phyloP scores from a whole-genome alignment of 352 stramenopile species.

The Phytophthora aleatoria region DNA sequence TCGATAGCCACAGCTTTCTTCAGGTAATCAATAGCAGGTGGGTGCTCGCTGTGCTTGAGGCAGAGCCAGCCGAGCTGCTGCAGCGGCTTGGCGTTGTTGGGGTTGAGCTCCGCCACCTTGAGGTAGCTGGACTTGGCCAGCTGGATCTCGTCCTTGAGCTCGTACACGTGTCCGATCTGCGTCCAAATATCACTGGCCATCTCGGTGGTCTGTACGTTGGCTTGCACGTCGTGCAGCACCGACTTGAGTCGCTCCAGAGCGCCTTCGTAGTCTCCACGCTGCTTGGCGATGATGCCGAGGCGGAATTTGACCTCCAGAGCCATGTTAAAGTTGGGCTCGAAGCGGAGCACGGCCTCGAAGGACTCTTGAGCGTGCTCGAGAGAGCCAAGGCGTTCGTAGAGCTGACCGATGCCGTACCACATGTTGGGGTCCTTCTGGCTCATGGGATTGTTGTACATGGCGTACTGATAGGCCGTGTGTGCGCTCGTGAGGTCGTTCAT shows the following conservation, averaged over 20 bases:
- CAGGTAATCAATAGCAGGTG: constrained; percentile 82
- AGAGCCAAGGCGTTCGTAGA: constrained; percentile 85
- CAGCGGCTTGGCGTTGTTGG: constrained; percentile 82
- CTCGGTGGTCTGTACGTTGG: constrained; percentile 81
- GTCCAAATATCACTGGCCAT: constrained; percentile 90
- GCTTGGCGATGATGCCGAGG: constrained; percentile 86
- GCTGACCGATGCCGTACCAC: constrained; percentile 88
- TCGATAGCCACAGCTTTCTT: constrained; percentile 86
- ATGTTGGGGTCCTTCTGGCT: constrained; percentile 88
- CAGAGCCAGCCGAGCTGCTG: constrained; percentile 88
- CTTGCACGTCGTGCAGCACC: constrained; percentile 79
- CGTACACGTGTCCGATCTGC: constrained; percentile 88
- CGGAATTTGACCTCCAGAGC: constrained; percentile 88
- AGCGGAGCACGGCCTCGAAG: constrained; percentile 84
- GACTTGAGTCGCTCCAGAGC: constrained; percentile 85
- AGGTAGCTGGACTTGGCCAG: constrained; percentile 86
- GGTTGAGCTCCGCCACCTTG: constrained; percentile 85
- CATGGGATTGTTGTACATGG: constrained; percentile 91
- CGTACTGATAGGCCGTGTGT: constrained; percentile 88
- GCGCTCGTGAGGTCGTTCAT: constrained; percentile 90
- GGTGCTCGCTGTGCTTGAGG: constrained; percentile 84
- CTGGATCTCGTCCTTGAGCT: constrained; percentile 87
- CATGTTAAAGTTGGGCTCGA: constrained; percentile 90
- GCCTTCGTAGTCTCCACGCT: constrained; percentile 79
- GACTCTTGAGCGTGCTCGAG: constrained; percentile 87